Conservation (phyloP, 441 rosid genomes). For the Syzygium malaccense region DNA sequence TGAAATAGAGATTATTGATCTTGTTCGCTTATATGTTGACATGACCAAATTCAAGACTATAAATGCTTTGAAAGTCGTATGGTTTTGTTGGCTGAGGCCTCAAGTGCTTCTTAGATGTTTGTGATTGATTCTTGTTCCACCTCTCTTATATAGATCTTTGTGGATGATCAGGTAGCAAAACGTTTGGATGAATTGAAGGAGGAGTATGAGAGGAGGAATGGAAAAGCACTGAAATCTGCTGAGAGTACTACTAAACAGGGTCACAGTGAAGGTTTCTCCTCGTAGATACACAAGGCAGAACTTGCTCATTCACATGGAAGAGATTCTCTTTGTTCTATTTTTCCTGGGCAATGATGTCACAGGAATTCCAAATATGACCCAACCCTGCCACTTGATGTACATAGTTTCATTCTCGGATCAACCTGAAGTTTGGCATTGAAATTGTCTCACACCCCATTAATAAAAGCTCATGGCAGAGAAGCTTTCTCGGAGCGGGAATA, state of each 20-base stretch:
- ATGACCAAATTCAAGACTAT: neutral
- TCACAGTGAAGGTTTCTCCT: constrained; percentile 4
- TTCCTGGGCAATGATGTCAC: neutral
- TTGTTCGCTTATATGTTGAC: neutral
- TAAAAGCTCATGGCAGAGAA: neutral
- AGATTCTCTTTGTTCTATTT: neutral
- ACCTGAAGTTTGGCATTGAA: neutral
- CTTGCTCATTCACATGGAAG: neutral
- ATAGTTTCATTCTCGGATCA: neutral
- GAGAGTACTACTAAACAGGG: constrained; percentile 18
- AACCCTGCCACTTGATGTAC: neutral
- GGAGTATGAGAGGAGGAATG: constrained; percentile 40
- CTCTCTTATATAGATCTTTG: neutral
- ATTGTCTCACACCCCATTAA: neutral
- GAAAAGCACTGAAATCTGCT: constrained; percentile 23
- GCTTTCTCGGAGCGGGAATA: neutral
- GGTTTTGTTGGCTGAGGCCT: neutral
- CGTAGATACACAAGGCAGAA: neutral
- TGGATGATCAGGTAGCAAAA: constrained; percentile 46
- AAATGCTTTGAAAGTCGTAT: neutral
- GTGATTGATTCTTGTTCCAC: neutral
- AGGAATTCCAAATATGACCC: neutral
- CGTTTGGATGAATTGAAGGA: constrained; percentile 60
- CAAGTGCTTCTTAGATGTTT: neutral
- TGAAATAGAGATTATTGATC: neutral